Conservation (phyloP, 192 early-diverging fungal genomes). For the Coemansia sp. region DNA sequence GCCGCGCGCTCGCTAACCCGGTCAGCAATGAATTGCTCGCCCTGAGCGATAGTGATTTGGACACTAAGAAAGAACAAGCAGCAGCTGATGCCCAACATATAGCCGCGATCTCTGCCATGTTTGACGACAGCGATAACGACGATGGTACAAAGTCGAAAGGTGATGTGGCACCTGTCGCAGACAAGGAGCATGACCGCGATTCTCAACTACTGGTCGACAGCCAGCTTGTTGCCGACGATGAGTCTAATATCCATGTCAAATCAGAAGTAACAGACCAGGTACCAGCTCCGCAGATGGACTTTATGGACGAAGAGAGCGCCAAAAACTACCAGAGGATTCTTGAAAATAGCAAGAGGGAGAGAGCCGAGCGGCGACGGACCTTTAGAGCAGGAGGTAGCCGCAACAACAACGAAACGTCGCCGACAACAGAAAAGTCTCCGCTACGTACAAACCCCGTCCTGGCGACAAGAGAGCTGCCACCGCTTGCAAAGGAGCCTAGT, state of each 20-base stretch:
- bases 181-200: background rate
- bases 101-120: constrained; percentile 38
- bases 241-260: background rate
- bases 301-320: constrained; percentile 56
- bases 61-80: background rate
- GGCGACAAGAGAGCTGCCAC: background rate
- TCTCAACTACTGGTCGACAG: background rate
- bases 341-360: constrained; percentile 7
- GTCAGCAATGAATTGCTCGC: background rate
- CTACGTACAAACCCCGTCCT: background rate
- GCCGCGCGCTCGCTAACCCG: background rate
- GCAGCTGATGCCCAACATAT: background rate
- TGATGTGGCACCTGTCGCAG: background rate
- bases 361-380: background rate
- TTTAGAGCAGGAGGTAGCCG: constrained; percentile 1
- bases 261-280: background rate
- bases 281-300: constrained; percentile 16
- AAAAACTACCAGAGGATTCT: constrained; percentile 42
- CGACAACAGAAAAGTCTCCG: background rate
- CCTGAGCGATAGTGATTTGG: background rate
- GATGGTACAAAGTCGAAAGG: background rate
- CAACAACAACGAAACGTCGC: background rate
- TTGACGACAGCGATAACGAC: constrained; percentile 16
- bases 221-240: background rate
- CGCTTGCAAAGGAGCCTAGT: background rate